Evolutionary conservation across 2,329 filamentous ascomycete species (phyloP).

Genomic region (Fusarium circinatum): DNA sequence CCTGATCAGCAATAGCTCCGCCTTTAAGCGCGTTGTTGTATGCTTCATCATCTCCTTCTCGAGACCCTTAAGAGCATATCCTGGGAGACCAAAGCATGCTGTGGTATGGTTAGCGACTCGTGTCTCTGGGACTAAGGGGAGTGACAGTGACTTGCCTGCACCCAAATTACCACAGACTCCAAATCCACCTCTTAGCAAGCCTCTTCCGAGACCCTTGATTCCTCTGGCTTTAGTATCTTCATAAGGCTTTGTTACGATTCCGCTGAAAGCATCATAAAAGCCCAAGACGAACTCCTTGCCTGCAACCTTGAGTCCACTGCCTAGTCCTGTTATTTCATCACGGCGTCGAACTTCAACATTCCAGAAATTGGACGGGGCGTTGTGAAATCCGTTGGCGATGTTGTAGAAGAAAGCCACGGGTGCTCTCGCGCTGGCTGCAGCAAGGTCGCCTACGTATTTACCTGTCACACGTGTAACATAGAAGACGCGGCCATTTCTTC

Average conservation of each 20-base stretch:
- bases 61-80: constrained; percentile 64
- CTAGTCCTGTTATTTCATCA: constrained; percentile 74
- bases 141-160: constrained; percentile 44
- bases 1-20: constrained; percentile 48
- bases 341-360: constrained; percentile 69
- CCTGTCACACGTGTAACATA: constrained; percentile 55
- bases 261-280: constrained; percentile 75
- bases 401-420: constrained; percentile 76
- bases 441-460: constrained; percentile 68
- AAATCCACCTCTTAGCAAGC: constrained; percentile 57
- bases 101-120: not conserved
- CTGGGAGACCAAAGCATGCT: constrained; percentile 57
- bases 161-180: constrained; percentile 58
- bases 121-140: too few species aligned
- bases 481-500: constrained; percentile 40
- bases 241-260: constrained; percentile 71
- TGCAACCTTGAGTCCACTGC: constrained; percentile 68
- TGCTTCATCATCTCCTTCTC: constrained; percentile 58
- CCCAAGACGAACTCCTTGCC: constrained; percentile 72
- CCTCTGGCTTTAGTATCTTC: constrained; percentile 72
- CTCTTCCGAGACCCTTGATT: constrained; percentile 69
- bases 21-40: constrained; percentile 47
- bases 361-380: constrained; percentile 73
- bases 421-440: constrained; percentile 69
- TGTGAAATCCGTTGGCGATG: constrained; percentile 77